Conservation (phyloP, 768 basidiomycete genomes). For the Lactarius akahatsu region DNA sequence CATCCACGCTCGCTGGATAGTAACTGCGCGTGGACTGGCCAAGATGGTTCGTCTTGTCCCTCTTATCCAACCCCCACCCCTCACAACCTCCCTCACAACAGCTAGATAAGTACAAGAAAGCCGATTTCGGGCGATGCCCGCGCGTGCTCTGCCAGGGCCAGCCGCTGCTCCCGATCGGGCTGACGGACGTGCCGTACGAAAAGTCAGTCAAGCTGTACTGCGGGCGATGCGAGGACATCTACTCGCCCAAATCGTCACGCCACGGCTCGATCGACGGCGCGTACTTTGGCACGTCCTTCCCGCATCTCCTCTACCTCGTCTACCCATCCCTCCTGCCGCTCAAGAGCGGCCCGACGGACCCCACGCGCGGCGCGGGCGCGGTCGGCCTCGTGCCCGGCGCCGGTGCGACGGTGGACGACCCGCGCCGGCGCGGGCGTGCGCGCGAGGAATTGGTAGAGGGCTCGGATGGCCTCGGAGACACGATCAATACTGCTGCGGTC, state of each 20-base stretch:
- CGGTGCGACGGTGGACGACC: conserved; percentile 36
- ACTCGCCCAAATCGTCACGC: conserved; percentile 94
- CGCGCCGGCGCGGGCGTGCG: conserved; percentile 31
- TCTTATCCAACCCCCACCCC: background rate
- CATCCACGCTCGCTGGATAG: conserved; percentile 96
- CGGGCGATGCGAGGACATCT: conserved; percentile 97
- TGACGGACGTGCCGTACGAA: conserved; percentile 96
- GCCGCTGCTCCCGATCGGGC: conserved; percentile 93
- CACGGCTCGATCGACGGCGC: conserved; percentile 98
- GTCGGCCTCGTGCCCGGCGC: conserved; percentile 32
- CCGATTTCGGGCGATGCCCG: conserved; percentile 97
- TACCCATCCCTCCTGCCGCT: conserved; percentile 91
- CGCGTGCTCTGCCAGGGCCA: conserved; percentile 94
- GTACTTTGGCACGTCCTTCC: conserved; percentile 98
- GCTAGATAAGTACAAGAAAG: conserved; percentile 98
- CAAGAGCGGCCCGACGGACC: conserved; percentile 59
- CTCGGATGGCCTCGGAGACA: conserved; percentile 56
- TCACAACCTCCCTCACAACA: conserved; percentile 33
- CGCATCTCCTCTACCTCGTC: conserved; percentile 94
- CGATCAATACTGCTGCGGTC: conserved; percentile 72
- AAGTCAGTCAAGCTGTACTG: conserved; percentile 99
- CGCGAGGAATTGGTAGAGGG: conserved; percentile 51
- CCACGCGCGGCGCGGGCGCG: conserved; percentile 31
- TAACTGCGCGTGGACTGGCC: conserved; percentile 88
- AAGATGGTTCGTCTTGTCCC: conserved; percentile 73